Base-by-base conservation (phyloP, 129 eudicot genomes). In the Heracleum sosnowskyi region DNA sequence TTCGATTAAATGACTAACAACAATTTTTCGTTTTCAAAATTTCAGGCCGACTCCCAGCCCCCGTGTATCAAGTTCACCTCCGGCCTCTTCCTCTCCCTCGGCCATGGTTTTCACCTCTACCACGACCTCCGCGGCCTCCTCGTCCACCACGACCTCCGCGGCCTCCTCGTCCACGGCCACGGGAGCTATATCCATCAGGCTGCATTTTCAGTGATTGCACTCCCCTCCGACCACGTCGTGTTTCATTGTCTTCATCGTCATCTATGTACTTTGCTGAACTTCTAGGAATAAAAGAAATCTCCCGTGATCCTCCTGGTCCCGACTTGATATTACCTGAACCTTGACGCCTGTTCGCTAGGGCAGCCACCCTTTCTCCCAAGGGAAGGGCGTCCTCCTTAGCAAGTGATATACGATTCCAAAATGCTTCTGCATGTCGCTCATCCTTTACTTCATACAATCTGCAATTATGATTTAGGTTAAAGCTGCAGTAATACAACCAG, bases 401-500 rank as follows among this genome's bases (percentile, higher is more conserved):
- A 37, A 95, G 96, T 16, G 99, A 92, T 44, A 46, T 79, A 7
- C 86, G 40, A 5, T 89, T 92, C 78, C 80, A 83, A 86, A 87
- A 95, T 12, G 97, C 99, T 75, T 95, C 92, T 69, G 99, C 99
- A 66, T 95, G 99, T 60, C 96, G 82, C 64, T 89, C 93, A 74
- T 95, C 99, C 92, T 95, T 95, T 80, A 90, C 97, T 87, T 90
- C 99, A 80, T 87, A 92, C 78, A 95, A 83, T 80, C 97, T 93
- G 91, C 85, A 86, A 26, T 13, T 77, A 76, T 64, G 34, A 24
- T 41, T 24, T 16, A 49, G 57, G 20, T 74, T 44, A 74, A 44
- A 15, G 40, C 26, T 44, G 34, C 77, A n/a, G 53, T 20, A 40
- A 72, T 39, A 12, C 72, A 31, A 66, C 6, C 11, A 0, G 24